These are phyloP conservation scores for Sclerotinia borealis DNA, from an alignment of 2,329 filamentous ascomycete species.

Conservation along the genomic window DNA sequence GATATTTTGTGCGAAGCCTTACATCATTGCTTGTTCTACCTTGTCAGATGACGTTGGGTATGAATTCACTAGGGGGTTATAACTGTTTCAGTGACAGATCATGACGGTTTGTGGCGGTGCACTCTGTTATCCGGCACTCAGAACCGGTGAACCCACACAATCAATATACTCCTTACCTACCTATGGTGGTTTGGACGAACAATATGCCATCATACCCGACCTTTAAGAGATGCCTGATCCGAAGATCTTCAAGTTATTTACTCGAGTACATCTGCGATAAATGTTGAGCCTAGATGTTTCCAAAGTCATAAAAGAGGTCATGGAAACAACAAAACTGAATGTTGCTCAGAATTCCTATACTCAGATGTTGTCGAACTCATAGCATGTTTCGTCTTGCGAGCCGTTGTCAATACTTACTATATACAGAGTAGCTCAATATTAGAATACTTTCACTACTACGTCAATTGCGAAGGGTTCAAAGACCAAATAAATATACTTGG, in stretches of 20 bases:
- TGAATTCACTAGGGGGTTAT: background rate
- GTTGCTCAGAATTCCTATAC: background rate
- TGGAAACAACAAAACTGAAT: background rate
- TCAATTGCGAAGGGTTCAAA: background rate
- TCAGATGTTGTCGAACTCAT: background rate
- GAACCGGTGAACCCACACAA: too few species aligned
- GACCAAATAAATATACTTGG: background rate
- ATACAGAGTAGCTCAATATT: background rate
- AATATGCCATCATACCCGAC: background rate
- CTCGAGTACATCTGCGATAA: too few species aligned
- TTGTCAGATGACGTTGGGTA: background rate
- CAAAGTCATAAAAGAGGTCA: too few species aligned
- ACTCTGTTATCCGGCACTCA: too few species aligned
- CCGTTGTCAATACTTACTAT: background rate
- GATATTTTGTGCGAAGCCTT: background rate
- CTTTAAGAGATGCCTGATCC: too few species aligned
- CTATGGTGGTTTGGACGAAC: background rate
- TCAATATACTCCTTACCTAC: too few species aligned
- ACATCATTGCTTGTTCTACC: background rate
- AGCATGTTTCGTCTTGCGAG: background rate
- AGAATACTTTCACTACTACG: background rate
- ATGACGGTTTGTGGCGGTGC: constrained; percentile 6
- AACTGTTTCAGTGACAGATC: constrained; percentile 1
- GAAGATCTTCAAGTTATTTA: too few species aligned
- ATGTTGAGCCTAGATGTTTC: too few species aligned